A percentile compares a stretch with the other conserved stretches of the same genome.
These are phyloP conservation scores for Xanthoconium stramineum DNA, from an alignment of 768 basidiomycete genomes.

Conservation along the genomic window DNA sequence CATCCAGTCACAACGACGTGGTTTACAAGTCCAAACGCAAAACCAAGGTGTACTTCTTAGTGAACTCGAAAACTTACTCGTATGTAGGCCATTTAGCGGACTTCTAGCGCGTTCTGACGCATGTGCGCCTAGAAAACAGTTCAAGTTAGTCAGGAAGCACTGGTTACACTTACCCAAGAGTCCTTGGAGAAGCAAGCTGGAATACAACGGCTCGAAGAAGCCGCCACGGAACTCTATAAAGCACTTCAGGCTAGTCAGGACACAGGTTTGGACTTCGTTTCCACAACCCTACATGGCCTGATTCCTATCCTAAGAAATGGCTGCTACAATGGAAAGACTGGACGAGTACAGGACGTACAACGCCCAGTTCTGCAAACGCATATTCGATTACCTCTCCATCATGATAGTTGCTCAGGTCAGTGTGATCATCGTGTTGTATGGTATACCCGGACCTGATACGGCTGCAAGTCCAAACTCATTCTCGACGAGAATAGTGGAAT, in stretches of 20 bases:
- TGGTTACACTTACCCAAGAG: constrained; percentile 81
- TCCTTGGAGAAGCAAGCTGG: constrained; percentile 79
- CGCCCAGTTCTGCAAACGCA: constrained; percentile 86
- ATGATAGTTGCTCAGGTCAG: constrained; percentile 88
- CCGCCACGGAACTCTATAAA: constrained; percentile 89
- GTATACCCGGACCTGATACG: constrained; percentile 5
- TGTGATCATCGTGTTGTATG: background rate
- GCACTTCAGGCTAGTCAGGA: constrained; percentile 88
- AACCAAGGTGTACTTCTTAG: constrained; percentile 83
- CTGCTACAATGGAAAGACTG: constrained; percentile 92
- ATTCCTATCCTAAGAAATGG: constrained; percentile 63
- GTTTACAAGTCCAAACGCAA: constrained; percentile 95
- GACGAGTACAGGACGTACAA: constrained; percentile 91
- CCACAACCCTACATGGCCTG: background rate
- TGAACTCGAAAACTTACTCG: constrained; percentile 87
- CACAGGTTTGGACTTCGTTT: constrained; percentile 50
- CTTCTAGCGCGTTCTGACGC: background rate
- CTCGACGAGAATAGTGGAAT: constrained; percentile 63
- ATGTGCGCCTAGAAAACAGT: constrained; percentile 72
- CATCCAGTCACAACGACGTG: constrained; percentile 95
- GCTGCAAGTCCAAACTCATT: constrained; percentile 59
- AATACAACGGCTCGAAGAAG: constrained; percentile 75
- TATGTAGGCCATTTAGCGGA: constrained; percentile 30
- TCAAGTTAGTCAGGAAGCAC: constrained; percentile 77
- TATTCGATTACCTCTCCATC: constrained; percentile 86